Base-by-base conservation (phyloP, 2,329 filamentous ascomycete species). In the Zalaria obscura region DNA sequence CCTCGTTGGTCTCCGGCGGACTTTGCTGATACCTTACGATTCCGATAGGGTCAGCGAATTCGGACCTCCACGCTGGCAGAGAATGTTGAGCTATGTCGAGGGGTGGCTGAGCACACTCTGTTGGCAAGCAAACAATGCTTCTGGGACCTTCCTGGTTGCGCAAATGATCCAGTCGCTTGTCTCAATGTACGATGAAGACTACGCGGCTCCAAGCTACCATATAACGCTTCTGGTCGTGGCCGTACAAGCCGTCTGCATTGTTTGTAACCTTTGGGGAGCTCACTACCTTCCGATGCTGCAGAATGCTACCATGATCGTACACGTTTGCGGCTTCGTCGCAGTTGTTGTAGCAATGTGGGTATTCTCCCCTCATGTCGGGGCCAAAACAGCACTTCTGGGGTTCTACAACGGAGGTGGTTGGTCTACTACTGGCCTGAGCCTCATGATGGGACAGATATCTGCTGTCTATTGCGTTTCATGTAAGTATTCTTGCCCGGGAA, bases 381-480 rank as follows among this genome's bases (percentile, higher is more conserved):
- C 49, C 5, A 48, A 32, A 40, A 45, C 52, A 3, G 63, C 63
- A 1, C 64, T 64, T 42, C 56, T 55, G 1, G 44, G 58, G 5
- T 62, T 64, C 44, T 49, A 55, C n/a, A 60, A 60, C 35, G 43
- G 47, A 2, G 63, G 61, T 1, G 60, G 61, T 2, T 67, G 63
- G 63, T 44, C 50, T 5, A 50, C 46, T n/a, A 54, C 48, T 32
- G 54, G 54, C 4, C 41, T 55, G 2, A 48, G 54, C 9, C 40
- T 53, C 8, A 53, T 59, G 53, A 54, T 59, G 25, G 57, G 57
- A 5, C 55, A 58, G 38, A 46, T 58, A n/a, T 49, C 45, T 9
- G 46, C 50, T 3, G 46, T 58, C n/a, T 54, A 50, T 28, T 48
- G 49, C 45, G 40, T 55, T 34, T 40, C 52, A 44, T 18, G 51